Base-by-base conservation (phyloP, 129 eudicot genomes). In the Tagetes erecta region DNA sequence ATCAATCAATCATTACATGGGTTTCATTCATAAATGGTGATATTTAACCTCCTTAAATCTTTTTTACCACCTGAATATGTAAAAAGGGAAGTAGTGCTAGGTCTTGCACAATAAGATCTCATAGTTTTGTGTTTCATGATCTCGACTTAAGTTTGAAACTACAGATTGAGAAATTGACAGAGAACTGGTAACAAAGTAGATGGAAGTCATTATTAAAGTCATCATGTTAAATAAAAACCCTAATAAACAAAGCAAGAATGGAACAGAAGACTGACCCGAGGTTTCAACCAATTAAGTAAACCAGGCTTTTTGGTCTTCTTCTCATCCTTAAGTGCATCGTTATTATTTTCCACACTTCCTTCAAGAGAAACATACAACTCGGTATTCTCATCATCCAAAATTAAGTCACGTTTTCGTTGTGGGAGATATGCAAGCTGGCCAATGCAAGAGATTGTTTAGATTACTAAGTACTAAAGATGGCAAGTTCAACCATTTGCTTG, bases 391-490 rank as follows among this genome's bases (percentile, higher is more conserved):
- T 94, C 97, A 63, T 88, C 99, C 87, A 85, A 67, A 50, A 88
- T 81, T 33, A 94, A 67, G 83, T 94, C 97, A 37, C 97, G 87
- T 55, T 88, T 86, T 82, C 95, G 84, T 59, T 84, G 85, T 8
- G 99, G 99, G 73, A 94, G 99, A 86, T 94, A 88, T 44, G 93
- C 94, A 71, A 94, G 99, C 99, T 94, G 89, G 80, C 80, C 14
- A 64, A 69, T 66, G 39, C 38, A 70, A 20, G 42, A 73, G 72
- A n/a, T 62, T 50, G 50, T 62, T 36, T 30, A 62, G 55, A 45
- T 63, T 66, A 73, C 10, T 52, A 12, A 63, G 60, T 72, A 51
- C 39, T 7, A 64, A 39, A 64, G 68, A 11, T 64, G 47, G 47
- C 66, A 64, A 39, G n/a, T 64, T 39, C 10, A 64, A 13, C 68